Evolutionary conservation across 306 rosid genomes (phyloP).

Genomic region (Corylus avellana): DNA sequence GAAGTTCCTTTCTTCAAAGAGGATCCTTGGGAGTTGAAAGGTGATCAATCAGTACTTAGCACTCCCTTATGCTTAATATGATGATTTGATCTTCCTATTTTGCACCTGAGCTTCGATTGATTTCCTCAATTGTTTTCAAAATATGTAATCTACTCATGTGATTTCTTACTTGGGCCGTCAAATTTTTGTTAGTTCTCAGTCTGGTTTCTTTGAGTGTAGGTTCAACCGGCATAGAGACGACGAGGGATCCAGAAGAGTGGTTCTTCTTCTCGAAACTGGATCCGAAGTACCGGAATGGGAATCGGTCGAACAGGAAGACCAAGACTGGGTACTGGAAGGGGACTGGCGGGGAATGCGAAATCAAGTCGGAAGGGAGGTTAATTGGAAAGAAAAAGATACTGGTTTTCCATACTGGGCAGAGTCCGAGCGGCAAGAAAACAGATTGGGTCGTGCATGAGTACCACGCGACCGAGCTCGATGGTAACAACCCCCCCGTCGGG

Average conservation of each 20-base stretch:
- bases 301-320: conserved; percentile 82
- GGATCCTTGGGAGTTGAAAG: conserved; percentile 97
- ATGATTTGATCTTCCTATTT: no score
- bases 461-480: conserved; percentile 87
- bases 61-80: background rate
- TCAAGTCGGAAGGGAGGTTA: conserved; percentile 52
- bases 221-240: conserved; percentile 60
- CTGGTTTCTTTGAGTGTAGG: conserved; percentile 29
- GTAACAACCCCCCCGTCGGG: conserved; percentile 95
- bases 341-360: conserved; percentile 80
- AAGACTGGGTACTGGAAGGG: conserved; percentile 86
- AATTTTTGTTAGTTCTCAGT: background rate
- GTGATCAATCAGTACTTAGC: conserved; percentile 32
- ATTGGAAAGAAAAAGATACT: conserved; percentile 95
- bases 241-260: no score
- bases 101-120: no score
- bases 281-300: conserved; percentile 61
- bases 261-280: conserved; percentile 75
- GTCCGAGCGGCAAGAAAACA: conserved; percentile 63
- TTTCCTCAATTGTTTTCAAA: no score
- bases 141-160: no score
- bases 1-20: conserved; percentile 84
- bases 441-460: conserved; percentile 93
- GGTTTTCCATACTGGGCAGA: conserved; percentile 3
- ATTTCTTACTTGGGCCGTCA: background rate